phyloP scores from a whole-genome alignment of 371 early-diverging fungal genomes.

The Lichtheimia ramosa region DNA sequence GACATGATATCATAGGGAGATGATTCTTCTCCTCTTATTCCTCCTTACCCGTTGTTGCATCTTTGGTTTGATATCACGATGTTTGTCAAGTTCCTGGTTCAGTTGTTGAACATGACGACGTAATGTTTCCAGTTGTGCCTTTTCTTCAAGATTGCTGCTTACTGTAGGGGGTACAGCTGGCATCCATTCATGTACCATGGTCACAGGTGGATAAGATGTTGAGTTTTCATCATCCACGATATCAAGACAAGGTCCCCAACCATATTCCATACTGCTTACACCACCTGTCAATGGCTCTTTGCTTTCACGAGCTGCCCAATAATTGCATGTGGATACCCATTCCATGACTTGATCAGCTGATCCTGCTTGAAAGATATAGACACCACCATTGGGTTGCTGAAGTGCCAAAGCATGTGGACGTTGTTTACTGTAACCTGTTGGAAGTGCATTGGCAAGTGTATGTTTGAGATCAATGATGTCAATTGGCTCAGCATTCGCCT shows the following conservation, averaged over 20 bases:
- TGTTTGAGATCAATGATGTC: slow-evolving; percentile 78
- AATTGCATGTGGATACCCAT: slow-evolving; percentile 89
- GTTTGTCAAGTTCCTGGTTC: slow-evolving; percentile 34
- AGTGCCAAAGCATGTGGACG: slow-evolving; percentile 87
- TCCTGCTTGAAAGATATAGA: slow-evolving; percentile 82
- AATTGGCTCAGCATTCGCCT: slow-evolving; percentile 41
- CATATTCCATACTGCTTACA: slow-evolving; percentile 86
- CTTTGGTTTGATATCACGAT: slow-evolving; percentile 42
- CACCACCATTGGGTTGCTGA: slow-evolving; percentile 78
- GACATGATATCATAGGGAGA: neutral
- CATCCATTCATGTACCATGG: slow-evolving; percentile 33
- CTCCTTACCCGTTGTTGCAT: slow-evolving; percentile 30
- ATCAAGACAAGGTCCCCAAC: slow-evolving; percentile 79
- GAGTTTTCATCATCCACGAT: slow-evolving; percentile 10
- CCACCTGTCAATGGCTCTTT: slow-evolving; percentile 88
- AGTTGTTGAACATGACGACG: slow-evolving; percentile 30
- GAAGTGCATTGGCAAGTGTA: slow-evolving; percentile 77
- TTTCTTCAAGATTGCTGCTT: slow-evolving; percentile 31
- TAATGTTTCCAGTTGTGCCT: slow-evolving; percentile 32
- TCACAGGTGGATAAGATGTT: slow-evolving; percentile 1
- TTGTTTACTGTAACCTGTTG: slow-evolving; percentile 78
- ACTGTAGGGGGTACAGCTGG: slow-evolving; percentile 38
- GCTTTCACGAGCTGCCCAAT: slow-evolving; percentile 90
- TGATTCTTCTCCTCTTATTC: neutral
- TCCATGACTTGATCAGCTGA: slow-evolving; percentile 67